These are phyloP conservation scores for Diutina rugosa DNA, from an alignment of 1,139 yeast genomes.

Conservation along the genomic window DNA sequence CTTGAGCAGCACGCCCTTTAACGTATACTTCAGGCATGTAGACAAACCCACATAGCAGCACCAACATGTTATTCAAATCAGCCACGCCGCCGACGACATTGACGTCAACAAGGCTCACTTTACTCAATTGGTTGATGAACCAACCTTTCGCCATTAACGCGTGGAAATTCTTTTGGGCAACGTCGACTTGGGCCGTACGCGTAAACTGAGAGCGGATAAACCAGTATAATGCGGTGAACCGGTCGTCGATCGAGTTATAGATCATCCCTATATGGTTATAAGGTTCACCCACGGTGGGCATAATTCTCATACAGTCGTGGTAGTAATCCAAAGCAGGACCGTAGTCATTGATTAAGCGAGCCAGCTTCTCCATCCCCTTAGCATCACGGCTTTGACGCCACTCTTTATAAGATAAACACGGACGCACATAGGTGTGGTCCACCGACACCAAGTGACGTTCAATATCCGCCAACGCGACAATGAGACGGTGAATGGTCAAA, in stretches of 20 bases:
- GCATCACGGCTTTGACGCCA: constrained; percentile 13
- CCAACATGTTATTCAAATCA: constrained; percentile 4
- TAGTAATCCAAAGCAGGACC: constrained; percentile 16
- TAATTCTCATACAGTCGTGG: constrained; percentile 39
- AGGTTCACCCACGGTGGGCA: constrained; percentile 60
- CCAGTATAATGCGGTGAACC: constrained; percentile 25
- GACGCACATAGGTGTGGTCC: constrained; percentile 27
- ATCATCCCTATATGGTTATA: constrained; percentile 55
- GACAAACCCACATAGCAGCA: constrained; percentile 17
- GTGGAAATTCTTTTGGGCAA: constrained; percentile 28
- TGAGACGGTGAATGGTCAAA: constrained; percentile 23
- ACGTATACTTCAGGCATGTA: constrained; percentile 17
- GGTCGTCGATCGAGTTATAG: constrained; percentile 23
- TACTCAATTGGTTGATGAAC: constrained; percentile 10
- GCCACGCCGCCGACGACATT: not conserved
- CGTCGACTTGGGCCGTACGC: constrained; percentile 30
- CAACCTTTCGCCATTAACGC: constrained; percentile 19
- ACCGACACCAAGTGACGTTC: constrained; percentile 42
- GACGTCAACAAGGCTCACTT: constrained; percentile 2
- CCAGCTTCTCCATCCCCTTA: constrained; percentile 21
- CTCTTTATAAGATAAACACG: constrained; percentile 20
- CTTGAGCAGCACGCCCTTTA: constrained; percentile 3
- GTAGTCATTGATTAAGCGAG: constrained; percentile 10
- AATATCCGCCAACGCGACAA: constrained; percentile 45
- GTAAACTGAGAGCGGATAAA: constrained; percentile 48